phyloP scores from a whole-genome alignment of 2,329 filamentous ascomycete genomes.

The Boeremia exigua region DNA sequence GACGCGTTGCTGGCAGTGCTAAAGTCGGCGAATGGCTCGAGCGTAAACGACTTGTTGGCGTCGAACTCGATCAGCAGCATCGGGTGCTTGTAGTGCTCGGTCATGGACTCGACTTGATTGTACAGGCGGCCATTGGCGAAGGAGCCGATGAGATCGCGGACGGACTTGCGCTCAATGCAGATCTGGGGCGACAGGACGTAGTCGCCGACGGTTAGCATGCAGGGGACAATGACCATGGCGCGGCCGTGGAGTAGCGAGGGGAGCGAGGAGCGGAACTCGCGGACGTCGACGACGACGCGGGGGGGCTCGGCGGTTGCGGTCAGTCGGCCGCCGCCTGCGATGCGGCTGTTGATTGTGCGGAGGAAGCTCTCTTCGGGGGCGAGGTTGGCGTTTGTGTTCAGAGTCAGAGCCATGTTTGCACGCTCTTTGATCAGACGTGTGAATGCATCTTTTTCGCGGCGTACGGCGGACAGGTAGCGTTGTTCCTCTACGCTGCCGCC shows the following conservation, averaged over 20 bases:
- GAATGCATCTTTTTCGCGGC: conserved; percentile 96
- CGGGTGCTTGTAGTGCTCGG: conserved; percentile 85
- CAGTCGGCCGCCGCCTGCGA: conserved; percentile 88
- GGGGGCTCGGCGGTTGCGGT: conserved; percentile 85
- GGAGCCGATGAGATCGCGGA: conserved; percentile 88
- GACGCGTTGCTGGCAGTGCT: conserved; percentile 59
- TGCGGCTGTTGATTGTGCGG: conserved; percentile 93
- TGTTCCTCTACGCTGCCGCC: conserved; percentile 95
- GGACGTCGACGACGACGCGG: conserved; percentile 90
- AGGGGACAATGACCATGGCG: conserved; percentile 86
- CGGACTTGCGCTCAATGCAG: conserved; percentile 92
- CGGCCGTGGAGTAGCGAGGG: conserved; percentile 90
- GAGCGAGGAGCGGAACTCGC: conserved; percentile 92
- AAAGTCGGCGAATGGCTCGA: conserved; percentile 66
- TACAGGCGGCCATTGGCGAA: conserved; percentile 92
- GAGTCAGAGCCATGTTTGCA: conserved; percentile 86
- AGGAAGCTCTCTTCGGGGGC: conserved; percentile 92
- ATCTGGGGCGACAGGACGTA: conserved; percentile 92
- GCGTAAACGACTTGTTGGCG: conserved; percentile 94
- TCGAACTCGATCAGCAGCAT: conserved; percentile 98
- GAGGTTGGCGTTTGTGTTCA: conserved; percentile 69
- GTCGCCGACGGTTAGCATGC: conserved; percentile 95
- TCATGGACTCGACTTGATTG: conserved; percentile 92
- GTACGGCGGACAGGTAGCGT: conserved; percentile 83
- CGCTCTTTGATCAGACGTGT: conserved; percentile 94